Percentiles rank a stretch among this genome's conserved stretches.
Conservation (phyloP, 805 yeast species). For the Pichia gijzeniarum region DNA sequence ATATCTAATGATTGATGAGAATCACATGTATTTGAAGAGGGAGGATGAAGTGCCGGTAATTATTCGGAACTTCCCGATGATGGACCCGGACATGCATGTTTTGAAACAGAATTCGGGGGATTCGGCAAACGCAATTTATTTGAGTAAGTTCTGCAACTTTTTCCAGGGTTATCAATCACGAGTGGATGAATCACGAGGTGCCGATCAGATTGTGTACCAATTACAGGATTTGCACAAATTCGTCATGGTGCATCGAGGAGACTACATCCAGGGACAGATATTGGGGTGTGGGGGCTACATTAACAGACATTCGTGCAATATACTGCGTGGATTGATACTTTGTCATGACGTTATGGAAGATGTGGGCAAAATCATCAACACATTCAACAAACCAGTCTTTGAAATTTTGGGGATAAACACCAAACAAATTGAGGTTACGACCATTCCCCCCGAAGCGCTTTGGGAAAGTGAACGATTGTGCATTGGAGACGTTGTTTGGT, state of each 20-base stretch:
- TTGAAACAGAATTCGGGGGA: too few species aligned
- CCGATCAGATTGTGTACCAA: conserved; percentile 9
- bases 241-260: conserved; percentile 5
- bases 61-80: conserved; percentile 1
- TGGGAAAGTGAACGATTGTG: conserved; percentile 6
- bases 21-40: conserved; percentile 2
- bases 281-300: conserved; percentile 9
- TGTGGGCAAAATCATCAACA: neutral
- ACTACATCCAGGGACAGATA: conserved; percentile 6
- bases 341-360: neutral
- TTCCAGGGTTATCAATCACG: conserved; percentile 1
- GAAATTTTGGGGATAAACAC: neutral
- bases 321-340: neutral
- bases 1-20: conserved; percentile 2
- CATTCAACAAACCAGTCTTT: neutral
- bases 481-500: conserved; percentile 11
- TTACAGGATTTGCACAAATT: neutral
- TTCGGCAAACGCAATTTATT: neutral
- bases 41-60: conserved; percentile 3
- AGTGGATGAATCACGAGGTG: conserved; percentile 5
- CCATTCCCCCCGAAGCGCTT: neutral
- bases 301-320: neutral
- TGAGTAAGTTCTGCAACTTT: neutral
- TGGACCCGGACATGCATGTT: neutral
- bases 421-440: neutral